phyloP scores from a whole-genome alignment of 2,329 filamentous ascomycete species.

The Didymella pomorum region DNA sequence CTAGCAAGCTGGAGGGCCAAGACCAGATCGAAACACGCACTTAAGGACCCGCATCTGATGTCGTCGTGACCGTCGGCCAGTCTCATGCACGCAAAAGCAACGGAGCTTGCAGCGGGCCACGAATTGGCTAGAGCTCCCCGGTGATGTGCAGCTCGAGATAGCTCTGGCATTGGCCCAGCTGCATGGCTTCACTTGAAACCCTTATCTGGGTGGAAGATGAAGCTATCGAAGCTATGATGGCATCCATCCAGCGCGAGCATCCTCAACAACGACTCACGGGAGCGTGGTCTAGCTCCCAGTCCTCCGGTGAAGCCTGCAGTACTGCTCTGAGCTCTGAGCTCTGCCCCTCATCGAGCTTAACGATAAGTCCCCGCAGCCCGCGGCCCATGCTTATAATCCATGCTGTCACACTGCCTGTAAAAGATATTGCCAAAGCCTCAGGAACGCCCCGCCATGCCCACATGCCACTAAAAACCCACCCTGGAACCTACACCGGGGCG shows the following conservation, averaged over 20 bases:
- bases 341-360: constrained; percentile 21
- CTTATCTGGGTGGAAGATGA: constrained; percentile 15
- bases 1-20: constrained; percentile 30
- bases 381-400: constrained; percentile 6
- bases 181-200: constrained; percentile 2
- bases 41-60: constrained; percentile 25
- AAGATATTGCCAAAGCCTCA: constrained; percentile 29
- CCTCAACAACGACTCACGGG: constrained; percentile 7
- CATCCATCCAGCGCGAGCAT: constrained; percentile 4
- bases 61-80: constrained; percentile 29
- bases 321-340: constrained; percentile 9
- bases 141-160: constrained; percentile 18
- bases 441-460: constrained; percentile 23
- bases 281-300: constrained; percentile 4
- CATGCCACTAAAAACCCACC: constrained; percentile 13
- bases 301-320: constrained; percentile 16
- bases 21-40: constrained; percentile 31
- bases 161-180: constrained; percentile 8
- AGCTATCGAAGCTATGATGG: constrained; percentile 11
- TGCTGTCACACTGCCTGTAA: constrained; percentile 21
- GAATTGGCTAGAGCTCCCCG: constrained; percentile 37
- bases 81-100: constrained; percentile 37
- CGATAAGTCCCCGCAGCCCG: constrained; percentile 21
- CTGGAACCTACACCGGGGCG: constrained; percentile 17
- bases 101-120: constrained; percentile 31